Evolutionary conservation across 257 asterid species (phyloP).

Genomic region (Solanum medicagineum): DNA sequence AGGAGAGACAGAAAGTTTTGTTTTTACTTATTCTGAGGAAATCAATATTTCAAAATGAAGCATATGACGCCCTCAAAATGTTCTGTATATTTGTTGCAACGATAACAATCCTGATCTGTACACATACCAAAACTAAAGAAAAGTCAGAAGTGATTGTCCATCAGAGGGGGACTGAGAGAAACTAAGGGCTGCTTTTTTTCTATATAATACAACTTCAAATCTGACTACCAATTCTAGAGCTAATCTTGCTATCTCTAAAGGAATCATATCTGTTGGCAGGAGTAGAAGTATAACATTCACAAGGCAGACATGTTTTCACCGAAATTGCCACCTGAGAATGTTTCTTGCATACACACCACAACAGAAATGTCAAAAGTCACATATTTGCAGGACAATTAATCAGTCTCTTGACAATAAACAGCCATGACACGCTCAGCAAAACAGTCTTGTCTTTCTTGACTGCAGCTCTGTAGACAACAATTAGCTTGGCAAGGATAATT

Average conservation of each 20-base stretch:
- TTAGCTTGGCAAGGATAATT: not conserved
- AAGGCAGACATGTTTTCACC: conserved; percentile 18
- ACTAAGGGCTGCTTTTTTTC: conserved; percentile 43
- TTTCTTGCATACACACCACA: not conserved
- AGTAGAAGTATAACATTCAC: conserved; percentile 22
- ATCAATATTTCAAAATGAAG: not conserved
- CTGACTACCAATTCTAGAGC: conserved; percentile 31
- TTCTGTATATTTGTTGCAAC: conserved; percentile 34
- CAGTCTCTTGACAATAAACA: not conserved
- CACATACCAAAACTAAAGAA: conserved; percentile 27
- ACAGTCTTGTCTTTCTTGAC: not conserved
- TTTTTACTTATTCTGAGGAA: not conserved
- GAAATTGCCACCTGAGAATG: conserved; percentile 25
- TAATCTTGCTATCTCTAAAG: conserved; percentile 15
- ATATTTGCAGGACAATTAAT: not conserved
- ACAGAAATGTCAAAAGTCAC: not conserved
- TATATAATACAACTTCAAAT: conserved; percentile 42
- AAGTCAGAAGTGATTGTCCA: conserved; percentile 40
- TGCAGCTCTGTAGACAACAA: not conserved
- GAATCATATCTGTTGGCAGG: conserved; percentile 26
- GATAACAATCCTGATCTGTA: conserved; percentile 53
- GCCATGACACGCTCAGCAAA: not conserved
- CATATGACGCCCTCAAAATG: not conserved
- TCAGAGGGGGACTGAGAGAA: conserved; percentile 35
- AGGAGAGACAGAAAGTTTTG: not conserved